Evolutionary conservation across 257 asterid genomes (phyloP), one percentile per base, ranked within the genome.

Genomic region (Salvia rosmarinus): DNA sequence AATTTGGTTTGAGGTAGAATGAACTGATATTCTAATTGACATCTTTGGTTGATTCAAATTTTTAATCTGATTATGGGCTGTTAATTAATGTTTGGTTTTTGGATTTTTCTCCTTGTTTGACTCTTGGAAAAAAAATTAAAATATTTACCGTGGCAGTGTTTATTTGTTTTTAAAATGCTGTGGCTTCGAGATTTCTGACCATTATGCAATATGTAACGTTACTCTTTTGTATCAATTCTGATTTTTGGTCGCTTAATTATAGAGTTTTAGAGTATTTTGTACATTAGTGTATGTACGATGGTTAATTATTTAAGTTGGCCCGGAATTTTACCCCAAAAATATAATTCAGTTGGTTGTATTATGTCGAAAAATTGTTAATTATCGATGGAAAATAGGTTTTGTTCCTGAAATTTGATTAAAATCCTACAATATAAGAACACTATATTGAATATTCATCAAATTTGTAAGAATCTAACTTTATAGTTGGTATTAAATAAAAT

Each of bases 1-100:
- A n/a, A n/a, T n/a, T n/a, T n/a, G n/a, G 68, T 60, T 58, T 21
- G 21, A 69, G 30, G 61, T 62, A 80, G 73, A 77, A 75, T 74
- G 65, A 55, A 76, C 62, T 79, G 73, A 28, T 37, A 37, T 79
- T 60, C 37, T 56, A 40, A 44, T 44, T 9, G 54, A 75, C 82
- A 55, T 60, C 4, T 75, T 46, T 6, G 64, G 47, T 14, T 46
- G 63, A 63, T 46, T 44, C 11, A 43, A 37, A 1, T 6, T 43
- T 54, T 43, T 62, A 61, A 70, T 52, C 32, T 62, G 21, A 76
- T 32, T 76, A 25, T 61, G 60, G 52, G 35, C 10, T 71, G 60
- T 23, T 54, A 14, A 30, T 52, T 6, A 66, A 19, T 13, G 51
- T 51, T 17, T 51, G 56, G 10, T 25, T 61, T 39, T 60, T 37